Evolutionary conservation across 1,284 basidiomycete genomes (phyloP), one percentile per base, ranked within the genome.

Genomic region (Sphaerobolus stellatus): DNA sequence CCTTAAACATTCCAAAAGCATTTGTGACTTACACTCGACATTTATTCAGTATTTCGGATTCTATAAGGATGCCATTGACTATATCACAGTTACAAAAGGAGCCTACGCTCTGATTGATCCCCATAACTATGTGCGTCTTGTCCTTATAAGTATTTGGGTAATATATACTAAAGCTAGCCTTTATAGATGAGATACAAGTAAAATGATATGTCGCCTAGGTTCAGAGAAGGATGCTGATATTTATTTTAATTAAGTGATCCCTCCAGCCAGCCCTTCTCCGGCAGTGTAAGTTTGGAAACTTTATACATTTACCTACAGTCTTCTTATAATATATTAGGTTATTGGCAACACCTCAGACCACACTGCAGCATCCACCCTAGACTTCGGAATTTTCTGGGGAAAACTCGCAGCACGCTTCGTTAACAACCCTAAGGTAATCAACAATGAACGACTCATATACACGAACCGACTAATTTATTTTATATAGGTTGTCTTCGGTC

Each of bases 271-370:
- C 40, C 34, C 18, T 25, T 14, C 28, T 43, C 41, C 13, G 41
- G 41, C 13, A 43, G 41, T 43, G 41, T 43, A n/a, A 43, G 11
- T 43, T 4, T 18, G 18, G 28, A n/a, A 27, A 30, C 5, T 7
- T 41, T 30, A 3, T 16, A 22, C 30, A 9, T 14, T 8, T 9
- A 7, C 20, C 24, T 5, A 16, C 38, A 28, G n/a, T 3, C 14
- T 20, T 24, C 6, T 22, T 7, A 41, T 43, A 24, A 6, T 13
- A 29, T 24, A 4, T 22, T 40, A 77, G 75, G 68, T 77, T 11
- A 77, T 77, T 33, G 75, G 75, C 2, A 69, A 76, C 56, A 70
- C 68, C 4, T 70, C 72, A 1, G 76, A 78, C 54, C 70, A 73
- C 24, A 71, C 60, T 2, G 76, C 75, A 25, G 76, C 75, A 3